phyloP scores from a whole-genome alignment of 306 rosid genomes.

The Prinsepia uniflora region DNA sequence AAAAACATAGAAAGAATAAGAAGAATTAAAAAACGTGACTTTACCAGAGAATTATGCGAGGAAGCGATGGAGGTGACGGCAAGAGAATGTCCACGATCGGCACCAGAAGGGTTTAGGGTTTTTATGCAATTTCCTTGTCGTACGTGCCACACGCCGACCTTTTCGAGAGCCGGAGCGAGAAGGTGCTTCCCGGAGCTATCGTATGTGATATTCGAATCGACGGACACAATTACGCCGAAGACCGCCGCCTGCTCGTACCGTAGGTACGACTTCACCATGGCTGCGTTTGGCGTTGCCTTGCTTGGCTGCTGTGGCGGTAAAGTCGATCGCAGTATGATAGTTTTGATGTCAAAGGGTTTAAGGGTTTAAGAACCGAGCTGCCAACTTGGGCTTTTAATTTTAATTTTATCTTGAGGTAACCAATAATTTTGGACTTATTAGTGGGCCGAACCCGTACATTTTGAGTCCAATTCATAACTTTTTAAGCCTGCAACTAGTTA shows the following conservation, averaged over 20 bases:
- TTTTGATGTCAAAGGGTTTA: too few species aligned
- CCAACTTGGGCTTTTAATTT: too few species aligned
- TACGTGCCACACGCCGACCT: constrained; percentile 76
- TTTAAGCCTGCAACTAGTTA: too few species aligned
- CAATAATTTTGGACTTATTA: too few species aligned
- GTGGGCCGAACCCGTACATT: too few species aligned
- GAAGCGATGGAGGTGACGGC: constrained; percentile 66
- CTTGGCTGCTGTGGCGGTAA: too few species aligned
- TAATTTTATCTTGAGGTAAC: too few species aligned
- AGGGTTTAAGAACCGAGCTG: too few species aligned
- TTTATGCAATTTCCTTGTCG: constrained; percentile 82
- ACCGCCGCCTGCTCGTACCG: constrained; percentile 75
- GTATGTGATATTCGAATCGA: constrained; percentile 65
- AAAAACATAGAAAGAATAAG: neutral
- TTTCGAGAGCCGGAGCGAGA: constrained; percentile 86
- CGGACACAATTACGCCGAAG: constrained; percentile 79
- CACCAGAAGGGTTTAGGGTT: constrained; percentile 53
- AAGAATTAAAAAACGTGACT: neutral
- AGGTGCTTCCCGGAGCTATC: constrained; percentile 80
- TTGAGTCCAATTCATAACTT: too few species aligned
- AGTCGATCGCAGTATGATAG: too few species aligned
- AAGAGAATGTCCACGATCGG: constrained; percentile 52
- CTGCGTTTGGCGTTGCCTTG: neutral
- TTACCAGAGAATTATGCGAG: constrained; percentile 54
- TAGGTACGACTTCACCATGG: constrained; percentile 89